Conservation (phyloP, 208 protist species). For the Leishmania lainsoni region DNA sequence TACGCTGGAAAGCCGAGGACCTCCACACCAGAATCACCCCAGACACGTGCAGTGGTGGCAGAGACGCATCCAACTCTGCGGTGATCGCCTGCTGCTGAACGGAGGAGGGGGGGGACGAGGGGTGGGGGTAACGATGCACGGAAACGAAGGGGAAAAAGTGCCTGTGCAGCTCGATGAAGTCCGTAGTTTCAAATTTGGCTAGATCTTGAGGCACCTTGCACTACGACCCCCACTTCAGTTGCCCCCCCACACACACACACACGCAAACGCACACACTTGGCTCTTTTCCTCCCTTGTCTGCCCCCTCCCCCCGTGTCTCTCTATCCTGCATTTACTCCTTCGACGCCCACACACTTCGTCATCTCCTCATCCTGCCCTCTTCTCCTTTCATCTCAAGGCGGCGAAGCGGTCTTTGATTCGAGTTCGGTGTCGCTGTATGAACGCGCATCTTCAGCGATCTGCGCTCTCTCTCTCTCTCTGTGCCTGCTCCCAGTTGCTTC, state of each 20-base stretch:
- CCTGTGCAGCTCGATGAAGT: neutral
- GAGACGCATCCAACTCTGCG: neutral
- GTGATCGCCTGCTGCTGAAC: neutral
- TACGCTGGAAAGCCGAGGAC: no score
- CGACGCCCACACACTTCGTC: neutral
- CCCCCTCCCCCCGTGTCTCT: neutral
- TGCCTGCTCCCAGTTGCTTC: neutral
- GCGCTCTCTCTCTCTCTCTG: neutral
- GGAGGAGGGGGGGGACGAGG: neutral
- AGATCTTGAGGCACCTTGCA: neutral
- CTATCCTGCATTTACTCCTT: neutral
- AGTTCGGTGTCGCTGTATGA: neutral
- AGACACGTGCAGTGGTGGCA: neutral
- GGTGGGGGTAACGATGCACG: neutral
- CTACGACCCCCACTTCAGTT: neutral
- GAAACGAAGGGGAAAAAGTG: neutral
- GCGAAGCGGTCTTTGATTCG: neutral
- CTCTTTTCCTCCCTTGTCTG: neutral
- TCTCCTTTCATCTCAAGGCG: neutral
- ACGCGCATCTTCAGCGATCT: neutral
- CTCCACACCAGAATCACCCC: no score
- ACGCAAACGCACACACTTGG: neutral
- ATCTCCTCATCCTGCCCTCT: neutral
- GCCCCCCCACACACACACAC: neutral
- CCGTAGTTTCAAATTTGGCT: neutral